These are phyloP conservation scores for Aspergillus homomorphus DNA, from an alignment of 495 filamentous ascomycete genomes.

Conservation along the genomic window DNA sequence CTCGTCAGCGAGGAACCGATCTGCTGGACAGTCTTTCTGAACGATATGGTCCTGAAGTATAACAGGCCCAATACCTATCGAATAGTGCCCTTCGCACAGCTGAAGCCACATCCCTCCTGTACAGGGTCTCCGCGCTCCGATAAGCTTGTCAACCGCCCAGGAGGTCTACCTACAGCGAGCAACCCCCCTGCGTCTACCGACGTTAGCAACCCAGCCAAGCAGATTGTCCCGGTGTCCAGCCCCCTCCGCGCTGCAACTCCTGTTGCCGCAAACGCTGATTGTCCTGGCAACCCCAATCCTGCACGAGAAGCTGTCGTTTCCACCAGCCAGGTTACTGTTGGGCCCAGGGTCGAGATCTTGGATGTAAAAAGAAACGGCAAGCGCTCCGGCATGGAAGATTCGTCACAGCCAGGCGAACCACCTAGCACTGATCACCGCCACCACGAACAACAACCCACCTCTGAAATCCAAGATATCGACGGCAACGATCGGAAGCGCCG, in stretches of 20 bases:
- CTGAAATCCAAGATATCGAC: no score
- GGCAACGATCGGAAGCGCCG: not conserved
- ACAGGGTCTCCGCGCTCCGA: not conserved
- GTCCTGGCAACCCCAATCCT: no score
- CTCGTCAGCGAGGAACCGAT: not conserved
- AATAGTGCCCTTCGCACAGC: not conserved
- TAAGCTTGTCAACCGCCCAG: not conserved
- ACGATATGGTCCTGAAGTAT: not conserved
- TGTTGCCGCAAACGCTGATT: no score
- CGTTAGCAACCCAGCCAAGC: not conserved
- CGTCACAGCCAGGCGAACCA: no score
- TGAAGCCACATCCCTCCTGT: not conserved
- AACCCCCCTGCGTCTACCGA: not conserved
- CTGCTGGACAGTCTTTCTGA: not conserved
- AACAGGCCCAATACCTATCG: not conserved
- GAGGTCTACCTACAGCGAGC: not conserved
- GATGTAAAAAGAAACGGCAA: not conserved
- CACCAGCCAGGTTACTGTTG: no score
- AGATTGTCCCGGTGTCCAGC: not conserved
- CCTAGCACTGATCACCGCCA: not conserved
- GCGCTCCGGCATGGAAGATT: not conserved
- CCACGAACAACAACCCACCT: not conserved
- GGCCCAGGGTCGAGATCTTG: no score
- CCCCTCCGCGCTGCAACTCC: no score
- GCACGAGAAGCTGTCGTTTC: no score